These are phyloP conservation scores for Amanita brunnescens DNA, from an alignment of 768 basidiomycete genomes.

Conservation along the genomic window DNA sequence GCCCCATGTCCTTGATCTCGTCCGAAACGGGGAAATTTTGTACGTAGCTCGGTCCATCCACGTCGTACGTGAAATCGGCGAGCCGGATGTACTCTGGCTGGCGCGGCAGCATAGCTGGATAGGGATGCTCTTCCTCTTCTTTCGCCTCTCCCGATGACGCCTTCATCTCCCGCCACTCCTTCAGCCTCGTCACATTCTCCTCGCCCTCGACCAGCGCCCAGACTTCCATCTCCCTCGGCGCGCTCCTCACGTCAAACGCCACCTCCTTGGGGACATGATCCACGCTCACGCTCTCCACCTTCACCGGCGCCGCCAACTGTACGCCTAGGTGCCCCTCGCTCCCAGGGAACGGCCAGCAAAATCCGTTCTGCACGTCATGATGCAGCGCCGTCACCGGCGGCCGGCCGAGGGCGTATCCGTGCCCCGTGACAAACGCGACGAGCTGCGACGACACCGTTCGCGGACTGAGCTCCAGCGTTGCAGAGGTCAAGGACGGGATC, in stretches of 20 bases:
- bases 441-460: constrained; percentile 38
- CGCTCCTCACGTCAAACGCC: constrained; percentile 71
- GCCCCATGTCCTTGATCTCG: constrained; percentile 56
- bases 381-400: constrained; percentile 85
- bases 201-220: constrained; percentile 83
- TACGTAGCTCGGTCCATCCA: constrained; percentile 48
- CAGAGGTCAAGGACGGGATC: constrained; percentile 76
- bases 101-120: constrained; percentile 41
- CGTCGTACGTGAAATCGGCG: constrained; percentile 57
- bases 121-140: constrained; percentile 20
- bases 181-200: constrained; percentile 59
- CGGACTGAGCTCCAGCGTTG: constrained; percentile 64
- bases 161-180: constrained; percentile 42
- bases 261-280: constrained; percentile 85
- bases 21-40: constrained; percentile 75
- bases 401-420: constrained; percentile 57
- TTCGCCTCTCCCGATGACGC: constrained; percentile 17
- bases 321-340: constrained; percentile 77
- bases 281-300: constrained; percentile 70
- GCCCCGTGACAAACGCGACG: constrained; percentile 50
- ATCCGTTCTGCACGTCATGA: constrained; percentile 72
- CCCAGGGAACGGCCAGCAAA: constrained; percentile 92
- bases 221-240: constrained; percentile 82
- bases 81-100: constrained; percentile 51
- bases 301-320: constrained; percentile 62